These are phyloP conservation scores for Cladophialophora immunda DNA, from an alignment of 2,329 filamentous ascomycete genomes.

Conservation along the genomic window DNA sequence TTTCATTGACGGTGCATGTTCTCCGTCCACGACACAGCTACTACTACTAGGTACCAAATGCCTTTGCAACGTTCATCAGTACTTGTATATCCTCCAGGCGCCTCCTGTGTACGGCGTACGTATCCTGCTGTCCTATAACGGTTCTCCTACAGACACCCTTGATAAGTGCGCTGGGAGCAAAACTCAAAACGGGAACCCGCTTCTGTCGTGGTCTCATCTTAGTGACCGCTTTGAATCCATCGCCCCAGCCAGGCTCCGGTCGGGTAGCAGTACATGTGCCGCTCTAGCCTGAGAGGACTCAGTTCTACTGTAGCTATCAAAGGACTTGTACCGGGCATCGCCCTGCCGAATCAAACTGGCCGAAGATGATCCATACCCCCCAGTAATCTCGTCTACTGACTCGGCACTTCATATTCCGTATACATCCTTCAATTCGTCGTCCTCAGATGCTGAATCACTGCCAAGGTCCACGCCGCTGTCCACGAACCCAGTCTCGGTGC, in stretches of 20 bases:
- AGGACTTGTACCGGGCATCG: neutral
- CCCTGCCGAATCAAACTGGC: conserved; percentile 12
- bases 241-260: conserved; percentile 4
- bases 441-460: conserved; percentile 35
- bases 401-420: conserved; percentile 32
- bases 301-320: neutral
- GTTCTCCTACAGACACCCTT: neutral
- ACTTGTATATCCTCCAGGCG: neutral
- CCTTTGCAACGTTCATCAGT: too few relatives aligned
- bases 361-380: conserved; percentile 3
- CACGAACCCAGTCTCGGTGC: conserved; percentile 34
- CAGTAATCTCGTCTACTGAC: conserved; percentile 9
- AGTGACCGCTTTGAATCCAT: conserved; percentile 1
- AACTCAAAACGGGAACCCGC: neutral
- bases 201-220: conserved; percentile 9
- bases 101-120: too few relatives aligned
- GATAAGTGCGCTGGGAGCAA: conserved; percentile 1
- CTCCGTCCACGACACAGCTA: too few relatives aligned
- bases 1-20: too few relatives aligned
- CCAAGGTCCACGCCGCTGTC: conserved; percentile 41
- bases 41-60: neutral
- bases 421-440: conserved; percentile 41
- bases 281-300: neutral
- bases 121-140: too few relatives aligned
- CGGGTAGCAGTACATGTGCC: conserved; percentile 25